A percentile compares a stretch with the other conserved stretches of the same genome.
Conservation (phyloP, 108 stramenopile genomes). For the Craspedostauros australis region DNA sequence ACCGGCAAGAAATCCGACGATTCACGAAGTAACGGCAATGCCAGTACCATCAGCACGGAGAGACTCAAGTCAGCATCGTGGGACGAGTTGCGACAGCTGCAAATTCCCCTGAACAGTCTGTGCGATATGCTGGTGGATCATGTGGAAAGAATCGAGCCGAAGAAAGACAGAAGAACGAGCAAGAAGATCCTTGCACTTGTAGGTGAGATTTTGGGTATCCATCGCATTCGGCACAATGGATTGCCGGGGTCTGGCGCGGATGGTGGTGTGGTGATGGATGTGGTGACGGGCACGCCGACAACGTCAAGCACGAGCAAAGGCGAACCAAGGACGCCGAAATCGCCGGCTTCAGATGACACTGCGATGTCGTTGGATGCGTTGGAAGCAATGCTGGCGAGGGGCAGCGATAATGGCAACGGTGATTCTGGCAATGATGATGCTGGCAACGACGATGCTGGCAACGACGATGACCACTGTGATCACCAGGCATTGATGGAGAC, state of each 20-base stretch:
- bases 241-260: neutral
- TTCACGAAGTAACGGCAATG: constrained; percentile 20
- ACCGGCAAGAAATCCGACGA: neutral
- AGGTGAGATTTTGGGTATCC: constrained; percentile 20
- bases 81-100: constrained; percentile 16
- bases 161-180: constrained; percentile 2
- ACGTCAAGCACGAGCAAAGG: neutral
- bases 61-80: constrained; percentile 14
- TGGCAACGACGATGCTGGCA: neutral
- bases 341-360: neutral
- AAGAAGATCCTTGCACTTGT: constrained; percentile 11
- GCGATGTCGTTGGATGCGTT: constrained; percentile 52
- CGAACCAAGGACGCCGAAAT: too few relatives aligned
- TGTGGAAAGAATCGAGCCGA: neutral
- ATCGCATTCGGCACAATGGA: constrained; percentile 1
- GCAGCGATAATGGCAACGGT: constrained; percentile 9
- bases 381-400: constrained; percentile 38
- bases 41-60: constrained; percentile 22
- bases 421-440: neutral
- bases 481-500: too few relatives aligned
- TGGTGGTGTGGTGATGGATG: neutral
- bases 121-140: constrained; percentile 33
- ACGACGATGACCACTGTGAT: neutral
- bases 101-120: constrained; percentile 56
- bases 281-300: neutral